A percentile compares a stretch with the other conserved stretches of the same genome.
Evolutionary conservation across 164 flowering plant species (phyloP).

Genomic region (Vitis amurensis): DNA sequence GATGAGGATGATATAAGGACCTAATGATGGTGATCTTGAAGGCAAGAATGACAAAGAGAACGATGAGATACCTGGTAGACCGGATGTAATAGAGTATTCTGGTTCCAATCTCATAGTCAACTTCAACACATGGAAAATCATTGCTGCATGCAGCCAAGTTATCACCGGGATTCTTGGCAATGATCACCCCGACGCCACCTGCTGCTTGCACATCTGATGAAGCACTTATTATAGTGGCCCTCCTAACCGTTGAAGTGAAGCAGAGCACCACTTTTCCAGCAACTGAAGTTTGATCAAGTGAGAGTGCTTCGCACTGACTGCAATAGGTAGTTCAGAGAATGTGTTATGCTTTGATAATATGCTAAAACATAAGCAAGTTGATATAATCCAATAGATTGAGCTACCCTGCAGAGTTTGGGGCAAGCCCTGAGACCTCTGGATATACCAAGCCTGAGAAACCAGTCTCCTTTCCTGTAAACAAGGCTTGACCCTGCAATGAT

Average conservation of each 20-base stretch:
- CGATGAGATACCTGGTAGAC: constrained; percentile 20
- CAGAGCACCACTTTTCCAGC: constrained; percentile 26
- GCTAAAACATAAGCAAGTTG: background rate
- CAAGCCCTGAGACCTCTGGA: constrained; percentile 22
- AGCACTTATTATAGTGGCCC: constrained; percentile 2
- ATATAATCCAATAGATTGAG: background rate
- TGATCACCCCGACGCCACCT: constrained; percentile 25
- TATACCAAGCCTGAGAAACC: constrained; percentile 22
- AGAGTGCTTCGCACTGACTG: no score
- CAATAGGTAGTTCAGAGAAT: background rate
- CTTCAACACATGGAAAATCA: constrained; percentile 16
- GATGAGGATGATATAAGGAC: background rate
- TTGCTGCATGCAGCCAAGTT: constrained; percentile 1
- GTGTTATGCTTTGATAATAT: background rate
- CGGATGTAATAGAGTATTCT: constrained; percentile 41
- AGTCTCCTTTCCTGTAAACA: constrained; percentile 19
- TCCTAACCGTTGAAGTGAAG: constrained; percentile 6
- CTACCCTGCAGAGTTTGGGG: constrained; percentile 22
- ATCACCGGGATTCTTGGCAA: constrained; percentile 5
- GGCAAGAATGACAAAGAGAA: no score
- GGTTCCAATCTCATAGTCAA: constrained; percentile 38
- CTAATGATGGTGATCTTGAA: background rate
- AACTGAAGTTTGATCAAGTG: constrained; percentile 3
- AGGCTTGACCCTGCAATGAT: constrained; percentile 27
- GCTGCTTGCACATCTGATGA: constrained; percentile 17